Evolutionary conservation across 371 early-diverging fungal genomes (phyloP).

Genomic region (Batrachochytrium dendrobatidis): DNA sequence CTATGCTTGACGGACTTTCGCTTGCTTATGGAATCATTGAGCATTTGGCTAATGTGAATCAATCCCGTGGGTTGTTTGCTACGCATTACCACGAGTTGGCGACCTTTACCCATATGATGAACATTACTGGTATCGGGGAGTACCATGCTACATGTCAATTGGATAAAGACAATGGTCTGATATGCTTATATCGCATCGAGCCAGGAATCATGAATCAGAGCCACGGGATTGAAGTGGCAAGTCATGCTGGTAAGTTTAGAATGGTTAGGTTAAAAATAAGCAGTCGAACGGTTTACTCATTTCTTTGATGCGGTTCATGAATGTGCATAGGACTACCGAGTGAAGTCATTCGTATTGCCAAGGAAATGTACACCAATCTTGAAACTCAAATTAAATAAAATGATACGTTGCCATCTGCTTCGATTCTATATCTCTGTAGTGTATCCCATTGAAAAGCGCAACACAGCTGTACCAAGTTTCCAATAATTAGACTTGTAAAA

Average conservation of each 20-base stretch:
- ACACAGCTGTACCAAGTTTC: no score
- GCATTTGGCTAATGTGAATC: slow-evolving; percentile 55
- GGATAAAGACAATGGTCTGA: slow-evolving; percentile 7
- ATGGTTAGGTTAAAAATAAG: no score
- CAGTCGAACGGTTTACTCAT: no score
- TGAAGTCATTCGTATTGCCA: no score
- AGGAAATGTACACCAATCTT: no score
- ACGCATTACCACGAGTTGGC: slow-evolving; percentile 94
- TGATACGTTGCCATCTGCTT: no score
- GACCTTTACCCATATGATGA: slow-evolving; percentile 4
- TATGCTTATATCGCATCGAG: slow-evolving; percentile 19
- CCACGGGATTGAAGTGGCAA: slow-evolving; percentile 23
- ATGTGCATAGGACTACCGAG: no score
- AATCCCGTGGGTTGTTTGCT: slow-evolving; percentile 76
- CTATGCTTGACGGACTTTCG: slow-evolving; percentile 84
- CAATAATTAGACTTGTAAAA: neutral
- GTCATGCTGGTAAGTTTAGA: slow-evolving; percentile 15
- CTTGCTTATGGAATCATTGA: slow-evolving; percentile 84
- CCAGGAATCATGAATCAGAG: slow-evolving; percentile 18
- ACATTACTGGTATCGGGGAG: slow-evolving; percentile 11
- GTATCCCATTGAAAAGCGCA: no score
- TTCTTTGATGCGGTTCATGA: no score
- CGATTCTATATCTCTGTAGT: no score
- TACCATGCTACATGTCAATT: slow-evolving; percentile 15
- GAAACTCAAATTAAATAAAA: no score